Evolutionary conservation across 2,329 filamentous ascomycete genomes (phyloP), one percentile per base, ranked within the genome.

Genomic region (Xylaria sp.): DNA sequence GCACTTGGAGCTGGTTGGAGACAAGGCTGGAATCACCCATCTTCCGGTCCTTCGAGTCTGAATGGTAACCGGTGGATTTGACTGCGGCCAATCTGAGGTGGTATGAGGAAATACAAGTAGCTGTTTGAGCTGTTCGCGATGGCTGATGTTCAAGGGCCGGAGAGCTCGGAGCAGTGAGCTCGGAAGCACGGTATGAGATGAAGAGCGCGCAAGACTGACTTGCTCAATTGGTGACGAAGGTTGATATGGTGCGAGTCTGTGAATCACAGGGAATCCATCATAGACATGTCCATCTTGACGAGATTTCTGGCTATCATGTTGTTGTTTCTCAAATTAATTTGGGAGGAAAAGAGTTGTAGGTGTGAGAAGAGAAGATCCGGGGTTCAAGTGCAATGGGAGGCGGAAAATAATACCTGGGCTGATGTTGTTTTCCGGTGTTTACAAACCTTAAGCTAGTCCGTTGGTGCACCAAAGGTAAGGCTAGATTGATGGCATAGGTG

Each of bases 181-280:
- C 55, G 21, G 51, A 25, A 48, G 44, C 12, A 23, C 9, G 16
- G 13, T 25, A 21, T 44, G 13, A 23, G 42, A 27, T 55, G 12
- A 29, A 55, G 57, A 55, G 35, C 8, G 47, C 8, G 47, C 51
- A 32, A 58, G 54, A 21, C 50, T 10, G 37, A 59, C 29, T 2
- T 21, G 55, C 23, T 9, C 37, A 44, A 32, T 59, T 60, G 54
- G 27, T 40, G 42, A 37, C 12, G 55, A 47, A 18, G 44, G 25
- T 53, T 27, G 8, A 21, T 51, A 53, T 37, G 23, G 25, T 40
- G 37, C 48, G 40, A 51, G 51, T 44, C 42, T 60, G 42, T 16
- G 50, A 54, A 27, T 69, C 48, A 73, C 48, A 72, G 60, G 37
- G 57, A 61, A 61, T 70, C 66, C 25, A 68, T 53, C 27, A 9